Conservation (phyloP, 192 early-diverging fungal genomes). For the Entrophospora sp. region DNA sequence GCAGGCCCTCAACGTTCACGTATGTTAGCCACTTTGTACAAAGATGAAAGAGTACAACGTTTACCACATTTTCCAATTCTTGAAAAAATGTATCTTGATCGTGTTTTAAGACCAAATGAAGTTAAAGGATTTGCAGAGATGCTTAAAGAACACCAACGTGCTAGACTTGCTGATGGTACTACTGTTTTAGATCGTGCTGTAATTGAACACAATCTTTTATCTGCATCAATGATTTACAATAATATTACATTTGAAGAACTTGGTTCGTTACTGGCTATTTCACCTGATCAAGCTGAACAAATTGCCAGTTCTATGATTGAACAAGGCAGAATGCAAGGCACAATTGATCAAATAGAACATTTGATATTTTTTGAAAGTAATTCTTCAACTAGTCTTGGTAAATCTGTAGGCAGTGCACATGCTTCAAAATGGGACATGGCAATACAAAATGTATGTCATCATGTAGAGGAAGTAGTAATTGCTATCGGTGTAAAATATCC, state of each 20-base stretch:
- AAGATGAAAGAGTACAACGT: constrained; percentile 83
- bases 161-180: constrained; percentile 60
- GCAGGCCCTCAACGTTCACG: constrained; percentile 86
- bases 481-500: constrained; percentile 44
- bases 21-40: constrained; percentile 80
- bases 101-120: constrained; percentile 69
- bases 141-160: constrained; percentile 71
- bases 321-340: constrained; percentile 78
- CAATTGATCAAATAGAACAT: constrained; percentile 86
- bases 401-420: constrained; percentile 15
- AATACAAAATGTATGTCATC: constrained; percentile 49
- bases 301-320: constrained; percentile 84
- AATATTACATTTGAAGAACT: constrained; percentile 87
- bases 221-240: constrained; percentile 84
- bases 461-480: constrained; percentile 46
- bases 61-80: constrained; percentile 67
- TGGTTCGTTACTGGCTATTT: constrained; percentile 64
- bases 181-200: constrained; percentile 87
- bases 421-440: constrained; percentile 44
- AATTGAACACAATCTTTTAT: constrained; percentile 88
- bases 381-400: constrained; percentile 20
- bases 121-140: constrained; percentile 68
- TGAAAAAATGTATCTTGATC: constrained; percentile 92
- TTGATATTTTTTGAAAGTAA: constrained; percentile 75
- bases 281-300: constrained; percentile 73